Evolutionary conservation across 306 rosid species (phyloP), one percentile per base, ranked within the genome.

Genomic region (Trifolium fragiferum): DNA sequence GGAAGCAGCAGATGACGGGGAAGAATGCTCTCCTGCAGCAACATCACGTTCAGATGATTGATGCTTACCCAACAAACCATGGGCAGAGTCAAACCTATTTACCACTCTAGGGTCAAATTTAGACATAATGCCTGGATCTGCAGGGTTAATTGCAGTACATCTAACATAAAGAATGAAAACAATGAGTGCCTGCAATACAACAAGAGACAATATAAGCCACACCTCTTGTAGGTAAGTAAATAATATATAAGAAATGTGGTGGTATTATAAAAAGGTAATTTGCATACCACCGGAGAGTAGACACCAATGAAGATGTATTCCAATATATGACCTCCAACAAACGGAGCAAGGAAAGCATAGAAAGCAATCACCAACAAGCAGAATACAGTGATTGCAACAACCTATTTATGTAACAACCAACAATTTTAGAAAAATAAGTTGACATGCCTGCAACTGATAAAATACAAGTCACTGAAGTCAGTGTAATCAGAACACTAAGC

Each of bases 101-200:
- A 72, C 73, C 38, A 41, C 69, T 60, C 86, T 80, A 66, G 80
- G 80, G 41, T 86, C 87, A 83, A 91, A 93, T 81, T 82, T 89
- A 76, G 87, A 87, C 94, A 93, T 91, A 62, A 93, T 93, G 78
- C 98, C 96, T 5, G 98, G 97, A 86, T 93, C 98, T 7, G 98
- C 97, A 37, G 98, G 98, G 83, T 93, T 93, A 70, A 93, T 93
- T 70, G 98, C 98, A 27, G 98, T 93, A 76, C 96, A 93, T 79
- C 98, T 89, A 65, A 88, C 81, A 64, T 93, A 93, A 83, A 93
- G 96, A 86, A 91, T 87, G 85, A 93, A 93, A 75, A 93, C 97
- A 59, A 81, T 79, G 72, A 93, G 90, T 77, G 93, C 98, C 98
- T 93, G 96, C 82, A 84, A 76, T 84, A 44, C 80, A 81, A 74